Evolutionary conservation across 352 stramenopile genomes (phyloP).

Genomic region (Phytophthora agathidicida): DNA sequence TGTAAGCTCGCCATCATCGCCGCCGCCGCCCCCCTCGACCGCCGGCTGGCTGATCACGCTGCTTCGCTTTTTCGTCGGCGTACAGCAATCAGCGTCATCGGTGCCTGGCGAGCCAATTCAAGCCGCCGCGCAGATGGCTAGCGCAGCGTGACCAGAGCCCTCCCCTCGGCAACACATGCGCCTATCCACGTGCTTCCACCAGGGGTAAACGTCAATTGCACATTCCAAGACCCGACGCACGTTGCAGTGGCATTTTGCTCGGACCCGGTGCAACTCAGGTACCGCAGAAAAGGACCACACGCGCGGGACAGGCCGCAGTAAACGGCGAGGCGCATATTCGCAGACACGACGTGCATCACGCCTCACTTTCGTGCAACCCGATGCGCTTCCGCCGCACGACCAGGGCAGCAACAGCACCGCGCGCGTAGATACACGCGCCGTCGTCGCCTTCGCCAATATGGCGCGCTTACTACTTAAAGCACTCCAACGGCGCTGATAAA

Average conservation of each 20-base stretch:
- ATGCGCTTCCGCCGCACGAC: background rate
- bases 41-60: too few relatives aligned
- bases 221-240: conserved; percentile 10
- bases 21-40: too few relatives aligned
- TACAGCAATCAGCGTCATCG: background rate
- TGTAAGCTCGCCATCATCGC: too few relatives aligned
- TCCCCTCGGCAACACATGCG: too few relatives aligned
- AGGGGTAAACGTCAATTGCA: conserved; percentile 13
- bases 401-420: background rate
- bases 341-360: background rate
- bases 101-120: too few relatives aligned
- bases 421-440: conserved; percentile 17
- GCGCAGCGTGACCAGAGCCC: background rate
- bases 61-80: too few relatives aligned
- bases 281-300: conserved; percentile 18
- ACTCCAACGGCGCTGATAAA: background rate
- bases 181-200: too few relatives aligned
- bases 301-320: conserved; percentile 3
- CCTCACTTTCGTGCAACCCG: background rate
- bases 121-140: conserved; percentile 7
- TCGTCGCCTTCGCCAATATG: conserved; percentile 15
- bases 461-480: conserved; percentile 20
- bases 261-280: conserved; percentile 1
- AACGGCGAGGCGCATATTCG: conserved; percentile 11
- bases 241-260: conserved; percentile 1